A percentile compares a stretch with the other conserved stretches of the same genome.
These are phyloP conservation scores for Huntiella bhutanensis DNA, from an alignment of 2,329 filamentous ascomycete species.

Conservation along the genomic window DNA sequence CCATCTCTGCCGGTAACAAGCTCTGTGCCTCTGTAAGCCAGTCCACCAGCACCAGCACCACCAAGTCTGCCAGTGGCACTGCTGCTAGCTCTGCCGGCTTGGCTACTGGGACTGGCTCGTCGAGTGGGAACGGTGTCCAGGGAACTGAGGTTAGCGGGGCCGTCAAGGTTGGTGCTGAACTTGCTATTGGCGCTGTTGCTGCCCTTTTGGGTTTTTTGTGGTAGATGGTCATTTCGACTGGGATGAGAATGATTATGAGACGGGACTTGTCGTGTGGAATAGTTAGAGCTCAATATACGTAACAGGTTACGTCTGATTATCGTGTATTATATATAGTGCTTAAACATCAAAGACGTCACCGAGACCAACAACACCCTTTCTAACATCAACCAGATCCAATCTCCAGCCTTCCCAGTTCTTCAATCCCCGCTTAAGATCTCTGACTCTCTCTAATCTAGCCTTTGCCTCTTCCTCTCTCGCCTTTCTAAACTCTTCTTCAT, in stretches of 20 bases:
- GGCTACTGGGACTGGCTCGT: slow-evolving; percentile 9
- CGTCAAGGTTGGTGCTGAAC: not conserved
- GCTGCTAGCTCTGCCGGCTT: not conserved
- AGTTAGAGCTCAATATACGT: no score
- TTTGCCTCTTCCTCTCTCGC: slow-evolving; percentile 44
- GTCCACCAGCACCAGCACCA: slow-evolving; percentile 2
- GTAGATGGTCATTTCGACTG: not conserved
- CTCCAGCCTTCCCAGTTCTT: slow-evolving; percentile 52
- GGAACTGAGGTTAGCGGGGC: not conserved
- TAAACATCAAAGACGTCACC: slow-evolving; percentile 48
- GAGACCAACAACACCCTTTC: slow-evolving; percentile 36
- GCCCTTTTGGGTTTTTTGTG: not conserved
- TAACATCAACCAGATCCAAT: slow-evolving; percentile 42
- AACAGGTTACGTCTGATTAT: no score
- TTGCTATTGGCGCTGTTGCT: not conserved
- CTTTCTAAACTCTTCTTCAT: slow-evolving; percentile 44
- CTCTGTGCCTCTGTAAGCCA: slow-evolving; percentile 16
- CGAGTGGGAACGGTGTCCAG: not conserved
- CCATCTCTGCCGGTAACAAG: slow-evolving; percentile 17
- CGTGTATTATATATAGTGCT: not conserved
- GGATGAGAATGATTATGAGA: no score
- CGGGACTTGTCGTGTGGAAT: no score
- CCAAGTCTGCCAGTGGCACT: slow-evolving; percentile 3
- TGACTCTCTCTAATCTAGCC: slow-evolving; percentile 41
- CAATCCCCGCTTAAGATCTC: slow-evolving; percentile 42